Evolutionary conservation across 306 rosid genomes (phyloP), one percentile per base, ranked within the genome.

Genomic region (Sechiopsis laciniata): DNA sequence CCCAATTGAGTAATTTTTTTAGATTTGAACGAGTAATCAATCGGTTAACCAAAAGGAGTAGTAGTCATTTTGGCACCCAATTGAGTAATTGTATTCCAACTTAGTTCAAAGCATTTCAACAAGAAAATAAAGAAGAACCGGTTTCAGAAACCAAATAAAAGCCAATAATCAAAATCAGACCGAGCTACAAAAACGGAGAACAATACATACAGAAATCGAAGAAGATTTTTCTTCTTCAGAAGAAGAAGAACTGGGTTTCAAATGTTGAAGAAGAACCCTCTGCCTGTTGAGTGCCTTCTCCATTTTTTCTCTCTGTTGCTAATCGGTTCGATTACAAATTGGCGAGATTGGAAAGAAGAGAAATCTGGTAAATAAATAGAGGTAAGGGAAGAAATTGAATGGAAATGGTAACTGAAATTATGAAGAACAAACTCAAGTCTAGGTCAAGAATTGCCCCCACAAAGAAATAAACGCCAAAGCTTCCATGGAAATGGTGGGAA

Each of bases 231-330:
- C 32, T 70, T 87, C 80, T 45, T 81, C 78, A 71, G 62, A 71
- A 13, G 77, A 81, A 9, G 91, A 79, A 75, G n/a, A 7, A 8
- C 24, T 53, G 73, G 98, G 97, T n/a, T 71, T 77, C 13, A 93
- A 74, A 75, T 93, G 96, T 20, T 85, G 78, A 71, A 90, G 94
- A 58, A 90, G 78, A 48, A 88, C 80, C 62, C 67, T 83, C 83
- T 88, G 97, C 77, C 97, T 86, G 46, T 84, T 79, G 54, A 86
- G 24, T 12, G 96, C 98, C 79, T 81, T 90, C 81, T 93, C 94
- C 98, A 93, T 93, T 2, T 1, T 40, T 72, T 71, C 17, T n/a
- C 10, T 45, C 72, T 2, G 6, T 8, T 5, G 20, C 0, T 0
- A 26, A 26, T 6, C 6, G 6, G 3, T 19, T 45, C 10, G n/a